These are phyloP conservation scores for Paraphaeosphaeria sporulosa DNA, from an alignment of 2,329 filamentous ascomycete species.

Conservation along the genomic window DNA sequence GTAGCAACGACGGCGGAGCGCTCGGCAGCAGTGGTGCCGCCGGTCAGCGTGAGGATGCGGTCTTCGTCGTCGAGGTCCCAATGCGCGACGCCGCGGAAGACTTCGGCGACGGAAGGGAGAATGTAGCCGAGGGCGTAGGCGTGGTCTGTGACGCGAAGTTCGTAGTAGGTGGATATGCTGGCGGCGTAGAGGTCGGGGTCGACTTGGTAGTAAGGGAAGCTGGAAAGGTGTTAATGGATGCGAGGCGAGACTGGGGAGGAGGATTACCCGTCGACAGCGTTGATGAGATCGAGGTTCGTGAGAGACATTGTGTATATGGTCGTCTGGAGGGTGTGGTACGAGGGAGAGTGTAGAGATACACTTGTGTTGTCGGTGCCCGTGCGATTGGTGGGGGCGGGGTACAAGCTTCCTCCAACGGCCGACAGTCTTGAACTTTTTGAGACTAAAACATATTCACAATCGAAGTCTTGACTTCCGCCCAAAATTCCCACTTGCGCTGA, in stretches of 20 bases:
- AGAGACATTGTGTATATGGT: constrained; percentile 38
- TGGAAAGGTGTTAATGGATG: constrained; percentile 43
- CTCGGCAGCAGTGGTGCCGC: constrained; percentile 65
- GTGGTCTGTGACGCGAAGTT: constrained; percentile 72
- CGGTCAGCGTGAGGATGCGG: constrained; percentile 70
- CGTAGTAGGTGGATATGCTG: constrained; percentile 64
- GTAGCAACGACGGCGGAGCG: constrained; percentile 66
- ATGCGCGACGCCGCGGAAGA: constrained; percentile 63
- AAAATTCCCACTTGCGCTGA: not conserved
- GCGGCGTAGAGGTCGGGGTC: constrained; percentile 64
- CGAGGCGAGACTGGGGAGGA: not conserved
- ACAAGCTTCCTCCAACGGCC: not conserved
- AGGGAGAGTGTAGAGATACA: not conserved
- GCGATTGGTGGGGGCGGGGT: constrained; percentile 36
- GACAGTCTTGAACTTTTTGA: not conserved
- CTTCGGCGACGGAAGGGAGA: constrained; percentile 66
- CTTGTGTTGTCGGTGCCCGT: not conserved
- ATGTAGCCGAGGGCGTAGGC: constrained; percentile 68
- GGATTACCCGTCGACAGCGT: constrained; percentile 63
- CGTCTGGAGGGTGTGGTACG: not conserved
- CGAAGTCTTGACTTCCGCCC: not conserved
- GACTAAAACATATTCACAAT: not conserved
- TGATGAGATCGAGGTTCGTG: constrained; percentile 63
- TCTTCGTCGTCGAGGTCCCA: constrained; percentile 67
- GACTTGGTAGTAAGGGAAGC: constrained; percentile 78